phyloP scores from a whole-genome alignment of 106 monocot species.

The Acorus gramineus region DNA sequence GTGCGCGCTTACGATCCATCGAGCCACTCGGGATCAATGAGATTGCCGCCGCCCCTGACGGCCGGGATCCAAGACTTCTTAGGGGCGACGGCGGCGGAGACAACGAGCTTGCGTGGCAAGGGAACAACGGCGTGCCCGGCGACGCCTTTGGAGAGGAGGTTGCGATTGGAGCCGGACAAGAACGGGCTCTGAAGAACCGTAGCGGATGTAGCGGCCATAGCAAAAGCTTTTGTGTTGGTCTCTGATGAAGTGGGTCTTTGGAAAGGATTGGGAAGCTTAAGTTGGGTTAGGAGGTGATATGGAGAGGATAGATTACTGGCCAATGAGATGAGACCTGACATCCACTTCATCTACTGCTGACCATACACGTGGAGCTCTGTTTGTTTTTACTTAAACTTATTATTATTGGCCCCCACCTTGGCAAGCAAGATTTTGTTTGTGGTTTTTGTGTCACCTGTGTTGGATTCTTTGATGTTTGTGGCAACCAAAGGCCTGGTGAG shows the following conservation, averaged over 20 bases:
- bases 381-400: too few species aligned
- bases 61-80: conserved; percentile 97
- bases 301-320: conserved; percentile 72
- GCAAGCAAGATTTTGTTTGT: too few species aligned
- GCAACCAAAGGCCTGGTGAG: too few species aligned
- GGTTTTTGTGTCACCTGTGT: too few species aligned
- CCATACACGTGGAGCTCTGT: conserved; percentile 25
- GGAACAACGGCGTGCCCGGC: not conserved
- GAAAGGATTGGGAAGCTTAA: not conserved
- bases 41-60: conserved; percentile 50
- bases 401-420: conserved; percentile 5
- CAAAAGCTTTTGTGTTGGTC: conserved; percentile 11
- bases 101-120: conserved; percentile 16
- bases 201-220: conserved; percentile 63
- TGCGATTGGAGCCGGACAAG: conserved; percentile 43
- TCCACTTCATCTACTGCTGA: conserved; percentile 22
- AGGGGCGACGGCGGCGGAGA: conserved; percentile 33
- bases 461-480: too few species aligned
- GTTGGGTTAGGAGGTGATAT: not conserved
- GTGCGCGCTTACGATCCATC: conserved; percentile 80
- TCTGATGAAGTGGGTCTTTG: not conserved
- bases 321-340: conserved; percentile 61
- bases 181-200: conserved; percentile 72
- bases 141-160: conserved; percentile 25
- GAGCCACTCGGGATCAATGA: conserved; percentile 90